These are phyloP conservation scores for Glomus cerebriforme DNA, from an alignment of 192 early-diverging fungal genomes.

Conservation along the genomic window DNA sequence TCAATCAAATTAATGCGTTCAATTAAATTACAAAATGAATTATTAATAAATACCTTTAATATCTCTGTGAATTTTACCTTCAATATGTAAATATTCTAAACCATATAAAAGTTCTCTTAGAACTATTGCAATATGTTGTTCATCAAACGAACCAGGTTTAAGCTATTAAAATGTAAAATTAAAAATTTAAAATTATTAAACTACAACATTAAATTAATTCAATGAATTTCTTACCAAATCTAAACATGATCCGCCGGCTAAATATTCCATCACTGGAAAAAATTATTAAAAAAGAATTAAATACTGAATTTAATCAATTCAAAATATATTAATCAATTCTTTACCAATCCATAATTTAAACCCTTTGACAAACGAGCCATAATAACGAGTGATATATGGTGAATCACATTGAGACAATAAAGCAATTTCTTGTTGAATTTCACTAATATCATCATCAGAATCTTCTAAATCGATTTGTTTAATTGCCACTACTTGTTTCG, in stretches of 20 bases:
- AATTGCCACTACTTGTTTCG: conserved; percentile 49
- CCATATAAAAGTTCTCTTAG: conserved; percentile 85
- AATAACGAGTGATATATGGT: conserved; percentile 50
- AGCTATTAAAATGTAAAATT: conserved; percentile 29
- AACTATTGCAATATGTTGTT: conserved; percentile 58
- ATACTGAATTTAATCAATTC: conserved; percentile 9
- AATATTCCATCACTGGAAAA: conserved; percentile 53
- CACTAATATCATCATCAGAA: conserved; percentile 54
- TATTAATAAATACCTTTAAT: conserved; percentile 71
- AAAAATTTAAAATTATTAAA: background rate
- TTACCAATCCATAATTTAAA: conserved; percentile 58
- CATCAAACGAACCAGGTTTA: conserved; percentile 49
- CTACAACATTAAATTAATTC: too few relatives aligned
- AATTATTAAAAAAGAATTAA: background rate
- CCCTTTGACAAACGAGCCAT: conserved; percentile 52
- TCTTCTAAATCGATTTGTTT: conserved; percentile 56
- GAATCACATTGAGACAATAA: conserved; percentile 52
- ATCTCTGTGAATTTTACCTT: conserved; percentile 90
- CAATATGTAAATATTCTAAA: conserved; percentile 90
- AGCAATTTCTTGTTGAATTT: conserved; percentile 56
- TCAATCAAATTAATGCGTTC: background rate
- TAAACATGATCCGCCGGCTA: conserved; percentile 53
- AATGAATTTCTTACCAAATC: conserved; percentile 40
- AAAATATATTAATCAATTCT: background rate
- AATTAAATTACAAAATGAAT: background rate